Evolutionary conservation across 306 rosid species (phyloP), one percentile per base, ranked within the genome.

Genomic region (Glycine soja): DNA sequence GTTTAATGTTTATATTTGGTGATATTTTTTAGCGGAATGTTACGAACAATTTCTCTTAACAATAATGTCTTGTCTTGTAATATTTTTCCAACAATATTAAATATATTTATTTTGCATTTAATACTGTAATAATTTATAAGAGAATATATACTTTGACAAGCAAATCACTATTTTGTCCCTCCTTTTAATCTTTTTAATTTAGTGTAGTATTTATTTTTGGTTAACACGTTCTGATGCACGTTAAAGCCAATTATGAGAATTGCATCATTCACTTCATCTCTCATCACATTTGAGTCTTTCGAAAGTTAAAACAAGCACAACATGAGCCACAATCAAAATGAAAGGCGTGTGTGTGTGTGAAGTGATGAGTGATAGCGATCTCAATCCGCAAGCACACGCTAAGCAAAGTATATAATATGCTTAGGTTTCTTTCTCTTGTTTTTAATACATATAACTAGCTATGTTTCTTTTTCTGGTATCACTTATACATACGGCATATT

Each of bases 371-470:
- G 50, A 46, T 46, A 56, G 66, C 42, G 14, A 43, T 19, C 53
- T 48, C 34, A 72, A 80, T 36, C 63, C 56, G 64, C 58, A 73
- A 13, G 51, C 74, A 73, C 80, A 64, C 61, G 80, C 74, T 54
- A 81, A 40, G 69, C 19, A 52, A 53, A 74, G 70, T 18, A 70
- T 80, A 46, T 24, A 59, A 40, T 40, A 59, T 59, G 65, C 38
- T 19, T 18, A 16, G 5, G 13, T 65, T 12, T 32, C 10, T 59
- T 59, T 56, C 4, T 56, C 63, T 56, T 8, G 2, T 1, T 61
- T 24, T 34, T 34, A 64, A 34, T 13, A 8, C 3, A 5, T 34
- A 6, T 52, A 19, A 9, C 50, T 46, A 42, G 10, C 1, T 10
- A 10, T 14, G 69, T 36, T 64, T 30, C 15, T 4, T 24, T 13